These are phyloP conservation scores for Fusarium pininemorale DNA, from an alignment of 2,329 filamentous ascomycete genomes.

Conservation along the genomic window DNA sequence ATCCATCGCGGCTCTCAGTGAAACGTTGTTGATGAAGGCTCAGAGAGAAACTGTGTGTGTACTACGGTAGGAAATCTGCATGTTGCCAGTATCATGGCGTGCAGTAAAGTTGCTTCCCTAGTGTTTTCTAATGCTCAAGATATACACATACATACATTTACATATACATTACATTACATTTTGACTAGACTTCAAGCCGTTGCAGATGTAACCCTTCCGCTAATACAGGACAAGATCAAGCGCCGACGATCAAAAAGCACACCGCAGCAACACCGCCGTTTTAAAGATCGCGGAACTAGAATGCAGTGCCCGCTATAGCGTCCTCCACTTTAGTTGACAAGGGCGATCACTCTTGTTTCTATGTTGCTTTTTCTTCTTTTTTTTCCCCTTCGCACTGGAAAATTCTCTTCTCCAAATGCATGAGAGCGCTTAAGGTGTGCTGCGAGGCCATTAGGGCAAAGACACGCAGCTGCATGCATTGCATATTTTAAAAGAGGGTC, in stretches of 20 bases:
- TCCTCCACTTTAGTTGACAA: constrained; percentile 21
- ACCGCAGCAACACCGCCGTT: constrained; percentile 28
- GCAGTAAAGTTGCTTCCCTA: constrained; percentile 7
- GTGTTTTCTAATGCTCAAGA: constrained; percentile 32
- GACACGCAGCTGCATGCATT: constrained; percentile 37
- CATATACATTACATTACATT: constrained; percentile 26
- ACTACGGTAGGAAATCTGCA: constrained; percentile 6
- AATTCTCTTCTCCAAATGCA: constrained; percentile 21
- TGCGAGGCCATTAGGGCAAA: constrained; percentile 38
- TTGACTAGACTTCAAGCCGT: background rate
- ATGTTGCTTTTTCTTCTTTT: constrained; percentile 25
- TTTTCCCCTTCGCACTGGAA: constrained; percentile 36
- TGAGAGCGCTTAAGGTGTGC: constrained; percentile 20
- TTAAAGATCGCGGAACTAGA: constrained; percentile 31
- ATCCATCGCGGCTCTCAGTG: constrained; percentile 14
- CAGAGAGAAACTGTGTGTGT: background rate
- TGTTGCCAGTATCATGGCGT: constrained; percentile 25
- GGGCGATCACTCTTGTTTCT: constrained; percentile 18
- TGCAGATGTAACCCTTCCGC: constrained; percentile 30
- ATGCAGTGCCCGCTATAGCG: constrained; percentile 36
- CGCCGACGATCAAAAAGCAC: constrained; percentile 28
- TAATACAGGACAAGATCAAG: constrained; percentile 30
- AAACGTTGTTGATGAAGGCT: background rate
- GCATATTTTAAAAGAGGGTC: constrained; percentile 36
- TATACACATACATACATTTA: constrained; percentile 29